Evolutionary conservation across 192 early-diverging fungal genomes (phyloP).

Genomic region (Lobosporangium transversale): DNA sequence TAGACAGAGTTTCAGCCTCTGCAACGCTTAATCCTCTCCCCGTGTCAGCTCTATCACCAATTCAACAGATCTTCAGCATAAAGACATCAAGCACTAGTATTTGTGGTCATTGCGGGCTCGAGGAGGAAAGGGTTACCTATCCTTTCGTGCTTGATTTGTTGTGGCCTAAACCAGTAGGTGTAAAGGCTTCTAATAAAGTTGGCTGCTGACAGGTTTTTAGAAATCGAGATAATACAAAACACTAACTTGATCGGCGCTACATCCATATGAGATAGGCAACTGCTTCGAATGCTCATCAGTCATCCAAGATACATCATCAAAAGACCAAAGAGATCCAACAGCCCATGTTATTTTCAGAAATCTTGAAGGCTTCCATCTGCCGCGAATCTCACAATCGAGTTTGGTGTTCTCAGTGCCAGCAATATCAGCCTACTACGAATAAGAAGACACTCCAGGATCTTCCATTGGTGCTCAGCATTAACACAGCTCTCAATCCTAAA

Average conservation of each 20-base stretch:
- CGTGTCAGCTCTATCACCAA: constrained; percentile 55
- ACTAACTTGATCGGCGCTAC: neutral
- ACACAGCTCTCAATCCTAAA: constrained; percentile 70
- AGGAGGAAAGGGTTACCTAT: constrained; percentile 68
- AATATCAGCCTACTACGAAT: constrained; percentile 84
- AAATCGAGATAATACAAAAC: no score
- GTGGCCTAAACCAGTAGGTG: constrained; percentile 71
- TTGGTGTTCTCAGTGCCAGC: constrained; percentile 86
- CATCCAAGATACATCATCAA: constrained; percentile 35
- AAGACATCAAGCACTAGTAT: constrained; percentile 65
- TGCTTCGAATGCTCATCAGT: constrained; percentile 35
- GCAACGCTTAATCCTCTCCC: constrained; percentile 18
- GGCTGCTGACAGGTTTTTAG: no score
- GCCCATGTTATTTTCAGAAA: constrained; percentile 57
- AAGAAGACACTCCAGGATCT: constrained; percentile 71
- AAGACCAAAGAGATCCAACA: constrained; percentile 24
- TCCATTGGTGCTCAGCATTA: constrained; percentile 83
- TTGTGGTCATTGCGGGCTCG: constrained; percentile 76
- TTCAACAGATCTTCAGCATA: constrained; percentile 78
- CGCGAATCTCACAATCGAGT: constrained; percentile 80
- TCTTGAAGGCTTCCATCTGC: constrained; percentile 67
- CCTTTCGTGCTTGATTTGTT: constrained; percentile 89
- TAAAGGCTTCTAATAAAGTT: no score
- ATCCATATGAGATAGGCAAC: constrained; percentile 3
- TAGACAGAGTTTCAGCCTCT: constrained; percentile 40